phyloP scores from a whole-genome alignment of 2,329 filamentous ascomycete genomes.

The Colletotrichum sp. region DNA sequence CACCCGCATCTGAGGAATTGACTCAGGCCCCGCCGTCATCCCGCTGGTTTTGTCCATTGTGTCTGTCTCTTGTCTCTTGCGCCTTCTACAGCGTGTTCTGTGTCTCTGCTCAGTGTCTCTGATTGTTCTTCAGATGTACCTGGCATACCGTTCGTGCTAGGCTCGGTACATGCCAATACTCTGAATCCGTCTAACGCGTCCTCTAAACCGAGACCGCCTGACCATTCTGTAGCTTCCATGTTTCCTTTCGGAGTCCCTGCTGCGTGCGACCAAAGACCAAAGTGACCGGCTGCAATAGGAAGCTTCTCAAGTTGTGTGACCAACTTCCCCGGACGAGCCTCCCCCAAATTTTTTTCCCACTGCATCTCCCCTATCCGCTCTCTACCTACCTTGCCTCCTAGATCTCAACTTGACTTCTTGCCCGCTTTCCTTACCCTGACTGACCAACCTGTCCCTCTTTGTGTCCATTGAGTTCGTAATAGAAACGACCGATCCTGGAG shows the following conservation, averaged over 20 bases:
- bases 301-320: constrained; percentile 12
- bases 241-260: neutral
- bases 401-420: neutral
- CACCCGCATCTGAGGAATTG: constrained; percentile 4
- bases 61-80: neutral
- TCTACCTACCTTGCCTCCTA: neutral
- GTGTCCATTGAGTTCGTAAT: neutral
- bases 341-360: neutral
- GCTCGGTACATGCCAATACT: neutral
- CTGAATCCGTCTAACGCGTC: neutral
- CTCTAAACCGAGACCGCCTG: neutral
- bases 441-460: neutral
- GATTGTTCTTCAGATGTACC: neutral
- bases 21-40: constrained; percentile 5
- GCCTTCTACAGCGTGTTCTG: neutral
- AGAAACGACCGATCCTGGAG: neutral
- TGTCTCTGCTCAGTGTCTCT: neutral
- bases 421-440: neutral
- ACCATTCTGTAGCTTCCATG: neutral
- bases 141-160: neutral
- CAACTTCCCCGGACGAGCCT: constrained; percentile 7
- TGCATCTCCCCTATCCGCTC: neutral
- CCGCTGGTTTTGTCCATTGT: constrained; percentile 4
- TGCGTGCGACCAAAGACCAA: neutral
- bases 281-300: constrained; percentile 13